Conservation (phyloP, 352 stramenopile species). For the Phytophthora pseudosyringae region DNA sequence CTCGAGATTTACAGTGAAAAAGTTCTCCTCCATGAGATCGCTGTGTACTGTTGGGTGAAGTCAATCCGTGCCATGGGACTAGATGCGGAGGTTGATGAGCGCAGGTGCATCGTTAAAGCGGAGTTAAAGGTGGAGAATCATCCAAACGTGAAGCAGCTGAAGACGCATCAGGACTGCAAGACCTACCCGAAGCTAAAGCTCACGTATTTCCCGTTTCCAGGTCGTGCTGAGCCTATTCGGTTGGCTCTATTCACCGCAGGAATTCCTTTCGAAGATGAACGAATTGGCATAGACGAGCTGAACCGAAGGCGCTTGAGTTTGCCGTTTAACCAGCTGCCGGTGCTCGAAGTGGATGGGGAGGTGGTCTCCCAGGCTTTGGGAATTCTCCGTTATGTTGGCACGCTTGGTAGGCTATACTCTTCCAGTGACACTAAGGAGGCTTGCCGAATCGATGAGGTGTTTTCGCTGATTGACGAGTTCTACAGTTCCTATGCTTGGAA, state of each 20-base stretch:
- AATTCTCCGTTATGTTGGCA: conserved; percentile 71
- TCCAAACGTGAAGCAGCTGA: conserved; percentile 29
- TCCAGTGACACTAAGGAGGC: conserved; percentile 32
- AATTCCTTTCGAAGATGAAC: conserved; percentile 63
- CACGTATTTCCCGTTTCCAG: conserved; percentile 60
- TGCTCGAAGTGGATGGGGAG: conserved; percentile 49
- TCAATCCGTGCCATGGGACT: conserved; percentile 16
- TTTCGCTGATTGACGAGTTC: conserved; percentile 49
- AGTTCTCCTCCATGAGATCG: conserved; percentile 38
- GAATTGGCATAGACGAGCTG: conserved; percentile 43
- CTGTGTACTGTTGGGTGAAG: conserved; percentile 37
- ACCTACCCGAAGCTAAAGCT: conserved; percentile 48
- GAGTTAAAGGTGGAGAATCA: conserved; percentile 36
- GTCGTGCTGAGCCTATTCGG: conserved; percentile 58
- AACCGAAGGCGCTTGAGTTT: conserved; percentile 36
- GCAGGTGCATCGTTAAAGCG: conserved; percentile 14
- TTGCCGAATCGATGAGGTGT: conserved; percentile 51
- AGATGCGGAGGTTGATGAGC: conserved; percentile 15
- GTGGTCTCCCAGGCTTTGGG: conserved; percentile 53
- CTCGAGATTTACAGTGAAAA: conserved; percentile 14
- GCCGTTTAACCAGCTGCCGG: conserved; percentile 53
- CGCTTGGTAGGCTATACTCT: conserved; percentile 51
- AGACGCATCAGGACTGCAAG: not conserved
- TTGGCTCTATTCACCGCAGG: conserved; percentile 52
- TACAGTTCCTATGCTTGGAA: conserved; percentile 42